Percentiles rank a stretch among this genome's conserved stretches.
These are phyloP conservation scores for Alternaria solani DNA, from an alignment of 2,329 filamentous ascomycete species.

Conservation along the genomic window DNA sequence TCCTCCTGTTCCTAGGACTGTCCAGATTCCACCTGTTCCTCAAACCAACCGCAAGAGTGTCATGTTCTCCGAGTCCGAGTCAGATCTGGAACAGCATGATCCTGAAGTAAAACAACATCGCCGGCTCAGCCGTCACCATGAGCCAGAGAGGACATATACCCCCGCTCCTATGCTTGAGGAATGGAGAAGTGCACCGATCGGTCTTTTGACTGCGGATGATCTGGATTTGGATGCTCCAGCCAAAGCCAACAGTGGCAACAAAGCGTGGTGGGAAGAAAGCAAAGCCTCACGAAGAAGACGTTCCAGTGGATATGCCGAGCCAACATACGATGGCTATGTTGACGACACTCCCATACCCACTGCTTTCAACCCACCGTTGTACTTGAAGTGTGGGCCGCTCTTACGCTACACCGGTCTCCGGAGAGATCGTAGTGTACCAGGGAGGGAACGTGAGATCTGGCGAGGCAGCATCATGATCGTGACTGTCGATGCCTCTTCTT, in stretches of 20 bases:
- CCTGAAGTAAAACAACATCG: constrained; percentile 44
- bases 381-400: constrained; percentile 88
- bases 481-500: constrained; percentile 82
- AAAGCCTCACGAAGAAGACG: constrained; percentile 55
- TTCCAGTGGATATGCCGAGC: constrained; percentile 40
- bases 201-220: constrained; percentile 53
- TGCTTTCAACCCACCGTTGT: constrained; percentile 82
- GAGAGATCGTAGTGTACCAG: constrained; percentile 59
- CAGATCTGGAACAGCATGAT: constrained; percentile 30
- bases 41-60: constrained; percentile 52
- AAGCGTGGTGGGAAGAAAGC: constrained; percentile 79
- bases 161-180: constrained; percentile 68
- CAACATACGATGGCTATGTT: constrained; percentile 72
- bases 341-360: constrained; percentile 71
- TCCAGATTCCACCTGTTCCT: constrained; percentile 30
- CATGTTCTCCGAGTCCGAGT: constrained; percentile 48
- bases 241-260: constrained; percentile 41
- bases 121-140: constrained; percentile 50
- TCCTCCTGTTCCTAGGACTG: constrained; percentile 12
- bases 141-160: constrained; percentile 62
- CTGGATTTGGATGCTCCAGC: constrained; percentile 51
- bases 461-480: constrained; percentile 96
- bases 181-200: constrained; percentile 54
- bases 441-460: constrained; percentile 79
- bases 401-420: constrained; percentile 88